These are phyloP conservation scores for Dictyostelium firmibasis DNA, from an alignment of 78 protist species.

Conservation along the genomic window DNA sequence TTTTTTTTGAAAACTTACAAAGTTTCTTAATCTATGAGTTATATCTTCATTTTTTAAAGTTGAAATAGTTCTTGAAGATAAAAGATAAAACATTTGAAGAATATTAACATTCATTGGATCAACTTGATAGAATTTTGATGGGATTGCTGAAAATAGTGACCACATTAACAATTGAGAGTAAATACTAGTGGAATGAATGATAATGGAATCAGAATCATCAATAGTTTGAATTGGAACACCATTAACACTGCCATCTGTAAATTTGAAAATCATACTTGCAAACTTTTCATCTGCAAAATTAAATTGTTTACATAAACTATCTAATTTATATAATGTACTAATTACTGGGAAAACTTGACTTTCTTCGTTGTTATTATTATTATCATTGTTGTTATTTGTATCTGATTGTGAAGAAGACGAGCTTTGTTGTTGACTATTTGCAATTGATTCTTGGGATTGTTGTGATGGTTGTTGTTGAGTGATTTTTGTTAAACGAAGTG, in stretches of 20 bases:
- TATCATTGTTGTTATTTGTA: not conserved
- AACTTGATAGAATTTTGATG: not conserved
- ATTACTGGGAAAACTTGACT: not conserved
- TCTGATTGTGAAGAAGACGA: not conserved
- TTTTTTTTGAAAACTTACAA: not conserved
- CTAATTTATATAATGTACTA: not conserved
- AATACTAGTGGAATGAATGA: not conserved
- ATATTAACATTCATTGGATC: not conserved
- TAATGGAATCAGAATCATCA: not conserved
- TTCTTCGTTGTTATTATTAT: not conserved
- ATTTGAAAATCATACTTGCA: not conserved
- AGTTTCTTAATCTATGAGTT: not conserved
- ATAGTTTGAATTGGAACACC: not conserved
- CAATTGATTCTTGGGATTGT: not conserved
- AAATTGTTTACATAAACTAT: conserved; percentile 13
- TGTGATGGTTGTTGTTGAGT: not conserved
- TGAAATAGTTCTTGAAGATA: not conserved
- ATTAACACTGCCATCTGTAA: conserved; percentile 21
- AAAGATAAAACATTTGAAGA: not conserved
- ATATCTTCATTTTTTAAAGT: not conserved
- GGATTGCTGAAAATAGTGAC: not conserved
- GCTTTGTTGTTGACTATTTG: not conserved
- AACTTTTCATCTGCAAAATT: not conserved
- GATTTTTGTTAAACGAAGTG: not conserved
- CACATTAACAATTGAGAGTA: not conserved